A percentile compares a stretch with the other conserved stretches of the same genome.
These are phyloP conservation scores for Conoideocrella luteorostrata DNA, from an alignment of 2,329 filamentous ascomycete genomes.

Conservation along the genomic window DNA sequence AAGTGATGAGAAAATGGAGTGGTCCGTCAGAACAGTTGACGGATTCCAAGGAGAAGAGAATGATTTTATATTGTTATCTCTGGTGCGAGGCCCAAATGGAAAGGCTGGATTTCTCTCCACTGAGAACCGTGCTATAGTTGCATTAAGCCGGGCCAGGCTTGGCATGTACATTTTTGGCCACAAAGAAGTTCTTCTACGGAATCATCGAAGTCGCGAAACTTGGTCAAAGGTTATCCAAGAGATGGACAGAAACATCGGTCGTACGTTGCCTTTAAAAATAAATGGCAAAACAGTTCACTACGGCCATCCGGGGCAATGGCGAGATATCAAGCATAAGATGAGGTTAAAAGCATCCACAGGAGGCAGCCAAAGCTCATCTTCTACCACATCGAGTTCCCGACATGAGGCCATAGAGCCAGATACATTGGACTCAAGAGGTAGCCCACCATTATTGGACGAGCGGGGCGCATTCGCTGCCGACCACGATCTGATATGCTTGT, in stretches of 20 bases:
- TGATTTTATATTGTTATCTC: slow-evolving; percentile 70
- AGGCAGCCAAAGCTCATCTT: too few species aligned
- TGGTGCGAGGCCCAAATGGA: slow-evolving; percentile 62
- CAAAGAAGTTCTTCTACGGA: slow-evolving; percentile 42
- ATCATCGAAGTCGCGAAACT: slow-evolving; percentile 29
- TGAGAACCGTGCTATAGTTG: slow-evolving; percentile 51
- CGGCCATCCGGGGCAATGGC: slow-evolving; percentile 47
- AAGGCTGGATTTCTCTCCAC: slow-evolving; percentile 68
- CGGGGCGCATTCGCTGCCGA: neutral
- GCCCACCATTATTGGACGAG: neutral
- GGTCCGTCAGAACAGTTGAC: slow-evolving; percentile 73
- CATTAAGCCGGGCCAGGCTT: slow-evolving; percentile 62
- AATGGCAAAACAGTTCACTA: slow-evolving; percentile 51
- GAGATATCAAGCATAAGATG: slow-evolving; percentile 15
- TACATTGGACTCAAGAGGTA: neutral
- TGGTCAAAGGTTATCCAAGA: slow-evolving; percentile 35
- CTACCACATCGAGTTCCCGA: too few species aligned
- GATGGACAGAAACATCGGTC: slow-evolving; percentile 32
- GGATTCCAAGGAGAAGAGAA: slow-evolving; percentile 91
- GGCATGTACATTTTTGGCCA: slow-evolving; percentile 87
- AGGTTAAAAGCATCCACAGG: too few species aligned
- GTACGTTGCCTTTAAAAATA: slow-evolving; percentile 25
- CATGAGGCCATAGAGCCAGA: too few species aligned
- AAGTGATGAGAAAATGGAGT: slow-evolving; percentile 22
- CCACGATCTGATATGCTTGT: slow-evolving; percentile 1